These are phyloP conservation scores for Leccinum pallidistipes DNA, from an alignment of 1,284 basidiomycete species.

Conservation along the genomic window DNA sequence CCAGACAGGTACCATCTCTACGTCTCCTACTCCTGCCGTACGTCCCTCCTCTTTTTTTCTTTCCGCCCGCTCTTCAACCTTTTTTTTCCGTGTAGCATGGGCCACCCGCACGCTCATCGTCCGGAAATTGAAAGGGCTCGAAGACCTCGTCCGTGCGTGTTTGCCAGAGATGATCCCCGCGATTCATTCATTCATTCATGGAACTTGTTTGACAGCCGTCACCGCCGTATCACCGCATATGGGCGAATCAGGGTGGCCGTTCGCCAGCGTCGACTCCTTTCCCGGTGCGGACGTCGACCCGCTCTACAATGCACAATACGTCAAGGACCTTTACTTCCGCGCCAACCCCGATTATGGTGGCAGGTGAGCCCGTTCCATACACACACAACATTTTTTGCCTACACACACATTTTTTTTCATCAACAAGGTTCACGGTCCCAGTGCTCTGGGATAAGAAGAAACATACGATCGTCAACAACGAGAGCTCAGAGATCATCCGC, in stretches of 20 bases:
- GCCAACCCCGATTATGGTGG: slow-evolving; percentile 72
- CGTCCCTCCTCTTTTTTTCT: slow-evolving; percentile 32
- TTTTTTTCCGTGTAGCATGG: slow-evolving; percentile 62
- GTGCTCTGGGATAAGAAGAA: slow-evolving; percentile 93
- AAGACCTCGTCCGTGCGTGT: slow-evolving; percentile 74
- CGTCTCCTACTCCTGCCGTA: slow-evolving; percentile 78
- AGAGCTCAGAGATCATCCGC: slow-evolving; percentile 92
- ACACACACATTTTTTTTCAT: neutral
- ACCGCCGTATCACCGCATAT: slow-evolving; percentile 86
- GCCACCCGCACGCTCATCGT: slow-evolving; percentile 90
- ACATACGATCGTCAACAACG: slow-evolving; percentile 93
- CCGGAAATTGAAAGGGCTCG: slow-evolving; percentile 89
- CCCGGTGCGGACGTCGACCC: slow-evolving; percentile 75
- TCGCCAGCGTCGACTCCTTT: slow-evolving; percentile 69
- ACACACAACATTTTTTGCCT: neutral
- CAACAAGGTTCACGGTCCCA: slow-evolving; percentile 81
- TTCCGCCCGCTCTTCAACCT: neutral
- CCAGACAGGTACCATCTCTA: slow-evolving; percentile 88
- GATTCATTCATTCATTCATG: neutral
- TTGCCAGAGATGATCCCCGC: neutral
- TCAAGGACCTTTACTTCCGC: slow-evolving; percentile 86
- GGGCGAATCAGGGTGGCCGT: slow-evolving; percentile 87
- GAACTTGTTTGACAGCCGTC: slow-evolving; percentile 45
- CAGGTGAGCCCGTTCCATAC: slow-evolving; percentile 40
- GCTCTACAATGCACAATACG: slow-evolving; percentile 62